These are phyloP conservation scores for Neofusicoccum kwambonambiense DNA, from an alignment of 2,329 filamentous ascomycete species.

Conservation along the genomic window DNA sequence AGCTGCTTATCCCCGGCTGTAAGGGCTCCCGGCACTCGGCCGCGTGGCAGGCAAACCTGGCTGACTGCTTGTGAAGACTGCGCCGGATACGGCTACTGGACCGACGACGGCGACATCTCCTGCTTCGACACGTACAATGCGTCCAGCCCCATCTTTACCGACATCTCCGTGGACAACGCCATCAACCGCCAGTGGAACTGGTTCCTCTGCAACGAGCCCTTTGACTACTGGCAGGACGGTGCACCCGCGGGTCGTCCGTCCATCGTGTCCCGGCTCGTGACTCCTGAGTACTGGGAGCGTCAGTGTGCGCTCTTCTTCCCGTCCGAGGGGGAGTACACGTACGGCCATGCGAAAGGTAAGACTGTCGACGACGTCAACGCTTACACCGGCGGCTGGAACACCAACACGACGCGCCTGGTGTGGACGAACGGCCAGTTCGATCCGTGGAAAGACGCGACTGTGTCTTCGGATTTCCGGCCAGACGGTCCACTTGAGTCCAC, in stretches of 20 bases:
- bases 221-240: constrained; percentile 57
- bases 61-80: constrained; percentile 31
- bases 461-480: constrained; percentile 54
- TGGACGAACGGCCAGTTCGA: constrained; percentile 61
- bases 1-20: constrained; percentile 28
- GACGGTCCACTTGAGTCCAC: constrained; percentile 54
- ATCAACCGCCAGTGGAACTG: constrained; percentile 58
- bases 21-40: background rate
- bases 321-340: constrained; percentile 49
- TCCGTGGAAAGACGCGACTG: constrained; percentile 57
- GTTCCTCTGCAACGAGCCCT: constrained; percentile 64
- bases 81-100: constrained; percentile 46
- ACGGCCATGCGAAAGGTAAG: constrained; percentile 47
- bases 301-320: constrained; percentile 60
- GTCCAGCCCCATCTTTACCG: constrained; percentile 51
- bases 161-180: constrained; percentile 48
- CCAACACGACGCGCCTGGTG: constrained; percentile 54
- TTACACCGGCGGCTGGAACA: constrained; percentile 57
- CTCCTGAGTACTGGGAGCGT: constrained; percentile 53
- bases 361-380: constrained; percentile 52
- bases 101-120: constrained; percentile 38
- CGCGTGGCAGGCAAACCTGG: no score
- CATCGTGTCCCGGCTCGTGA: constrained; percentile 55
- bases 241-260: constrained; percentile 46
- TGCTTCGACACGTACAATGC: constrained; percentile 57